Evolutionary conservation across 371 early-diverging fungal species (phyloP).

Genomic region (Parasitella parasitica): DNA sequence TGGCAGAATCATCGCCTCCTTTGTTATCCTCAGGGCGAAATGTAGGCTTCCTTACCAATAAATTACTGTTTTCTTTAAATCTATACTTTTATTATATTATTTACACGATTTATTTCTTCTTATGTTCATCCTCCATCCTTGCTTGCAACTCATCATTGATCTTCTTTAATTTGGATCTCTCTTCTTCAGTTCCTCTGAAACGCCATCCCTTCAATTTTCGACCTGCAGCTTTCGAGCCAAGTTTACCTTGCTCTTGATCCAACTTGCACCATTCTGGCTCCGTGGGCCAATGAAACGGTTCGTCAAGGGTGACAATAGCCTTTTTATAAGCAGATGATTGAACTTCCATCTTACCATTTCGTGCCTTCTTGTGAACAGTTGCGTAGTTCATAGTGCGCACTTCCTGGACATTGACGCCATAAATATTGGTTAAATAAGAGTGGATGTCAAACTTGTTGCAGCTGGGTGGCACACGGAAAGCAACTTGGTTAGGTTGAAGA

Average conservation of each 20-base stretch:
- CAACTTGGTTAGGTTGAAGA: constrained; percentile 86
- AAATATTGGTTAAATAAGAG: constrained; percentile 84
- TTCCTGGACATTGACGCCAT: constrained; percentile 80
- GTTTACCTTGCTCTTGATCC: constrained; percentile 48
- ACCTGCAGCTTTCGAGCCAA: constrained; percentile 56
- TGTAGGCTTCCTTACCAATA: background rate
- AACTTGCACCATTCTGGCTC: constrained; percentile 54
- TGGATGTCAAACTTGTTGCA: constrained; percentile 95
- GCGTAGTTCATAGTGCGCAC: constrained; percentile 91
- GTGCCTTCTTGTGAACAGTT: constrained; percentile 50
- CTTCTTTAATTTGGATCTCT: constrained; percentile 32
- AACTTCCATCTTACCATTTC: constrained; percentile 47
- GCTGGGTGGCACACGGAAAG: constrained; percentile 89
- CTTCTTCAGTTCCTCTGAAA: constrained; percentile 47
- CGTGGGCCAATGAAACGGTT: constrained; percentile 77
- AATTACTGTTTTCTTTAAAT: background rate
- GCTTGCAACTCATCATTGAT: constrained; percentile 21
- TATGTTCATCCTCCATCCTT: constrained; percentile 14
- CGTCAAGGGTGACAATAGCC: constrained; percentile 89
- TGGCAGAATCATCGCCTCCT: background rate
- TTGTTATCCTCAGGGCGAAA: background rate
- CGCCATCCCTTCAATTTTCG: constrained; percentile 82
- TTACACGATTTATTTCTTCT: constrained; percentile 7
- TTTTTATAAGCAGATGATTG: constrained; percentile 75
- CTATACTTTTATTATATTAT: constrained; percentile 1